phyloP scores from a whole-genome alignment of 2,329 filamentous ascomycete genomes.

The Pseudocercospora cruenta region DNA sequence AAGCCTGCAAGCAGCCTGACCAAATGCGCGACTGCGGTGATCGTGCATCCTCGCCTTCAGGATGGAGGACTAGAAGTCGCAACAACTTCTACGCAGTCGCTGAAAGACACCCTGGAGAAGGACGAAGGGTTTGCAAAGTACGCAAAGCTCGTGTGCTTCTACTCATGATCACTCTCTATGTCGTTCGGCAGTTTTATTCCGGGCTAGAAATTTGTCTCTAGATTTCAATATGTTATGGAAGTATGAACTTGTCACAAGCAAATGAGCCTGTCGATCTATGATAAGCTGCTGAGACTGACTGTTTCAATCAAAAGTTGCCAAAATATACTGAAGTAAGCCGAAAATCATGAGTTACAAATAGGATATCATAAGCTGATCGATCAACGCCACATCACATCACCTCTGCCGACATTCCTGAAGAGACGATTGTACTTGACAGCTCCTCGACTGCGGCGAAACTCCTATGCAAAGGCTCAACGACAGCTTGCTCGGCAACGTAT shows the following conservation, averaged over 20 bases:
- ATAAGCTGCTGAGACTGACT: background rate
- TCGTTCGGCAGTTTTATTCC: background rate
- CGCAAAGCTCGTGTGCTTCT: slow-evolving; percentile 15
- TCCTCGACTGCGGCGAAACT: background rate
- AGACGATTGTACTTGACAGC: slow-evolving; percentile 1
- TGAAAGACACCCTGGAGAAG: slow-evolving; percentile 11
- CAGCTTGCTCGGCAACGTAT: slow-evolving; percentile 13
- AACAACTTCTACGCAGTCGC: slow-evolving; percentile 14
- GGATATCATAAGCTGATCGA: background rate
- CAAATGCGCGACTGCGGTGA: slow-evolving; percentile 21
- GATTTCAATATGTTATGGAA: background rate
- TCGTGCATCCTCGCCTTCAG: slow-evolving; percentile 21
- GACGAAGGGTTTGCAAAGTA: slow-evolving; percentile 20
- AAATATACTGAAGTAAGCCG: background rate
- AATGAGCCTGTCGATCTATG: background rate
- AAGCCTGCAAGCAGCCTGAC: slow-evolving; percentile 14
- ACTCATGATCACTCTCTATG: slow-evolving; percentile 2
- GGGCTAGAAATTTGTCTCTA: background rate
- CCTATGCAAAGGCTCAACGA: background rate
- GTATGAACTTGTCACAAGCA: background rate
- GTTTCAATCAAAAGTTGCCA: background rate
- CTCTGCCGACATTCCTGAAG: background rate
- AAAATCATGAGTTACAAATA: background rate
- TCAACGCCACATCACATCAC: background rate
- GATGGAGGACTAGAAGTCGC: slow-evolving; percentile 26